Percentiles rank a stretch among this genome's conserved stretches.
These are phyloP conservation scores for Beauveria bassiana DNA, from an alignment of 2,329 filamentous ascomycete species.

Conservation along the genomic window DNA sequence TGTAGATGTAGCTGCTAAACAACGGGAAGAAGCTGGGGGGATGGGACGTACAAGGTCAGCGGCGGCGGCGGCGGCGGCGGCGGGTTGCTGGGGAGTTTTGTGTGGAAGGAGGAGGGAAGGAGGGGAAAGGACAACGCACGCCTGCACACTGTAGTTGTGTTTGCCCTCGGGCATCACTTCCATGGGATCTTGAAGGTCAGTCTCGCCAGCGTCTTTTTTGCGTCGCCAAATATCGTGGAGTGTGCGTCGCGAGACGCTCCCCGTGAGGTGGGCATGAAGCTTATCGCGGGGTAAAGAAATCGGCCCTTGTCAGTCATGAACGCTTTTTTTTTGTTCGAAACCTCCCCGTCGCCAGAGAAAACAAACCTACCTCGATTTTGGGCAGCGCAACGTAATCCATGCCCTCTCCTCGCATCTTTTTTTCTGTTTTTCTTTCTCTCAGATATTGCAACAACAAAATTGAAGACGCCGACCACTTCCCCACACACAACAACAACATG, in stretches of 20 bases:
- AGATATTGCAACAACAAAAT: background rate
- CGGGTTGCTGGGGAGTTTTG: background rate
- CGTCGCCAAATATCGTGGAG: slow-evolving; percentile 66
- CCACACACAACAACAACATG: background rate
- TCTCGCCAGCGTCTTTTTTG: slow-evolving; percentile 46
- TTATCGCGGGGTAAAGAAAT: slow-evolving; percentile 23
- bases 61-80: background rate
- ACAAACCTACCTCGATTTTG: slow-evolving; percentile 43
- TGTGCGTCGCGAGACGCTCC: slow-evolving; percentile 64
- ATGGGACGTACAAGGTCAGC: background rate
- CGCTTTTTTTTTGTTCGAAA: no score
- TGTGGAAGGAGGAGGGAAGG: background rate
- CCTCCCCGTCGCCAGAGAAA: background rate
- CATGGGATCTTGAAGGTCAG: slow-evolving; percentile 59
- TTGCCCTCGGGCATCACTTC: slow-evolving; percentile 62
- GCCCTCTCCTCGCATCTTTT: background rate
- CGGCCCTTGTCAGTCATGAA: background rate
- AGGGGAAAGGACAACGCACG: slow-evolving; percentile 41
- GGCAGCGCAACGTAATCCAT: slow-evolving; percentile 44
- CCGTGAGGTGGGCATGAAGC: slow-evolving; percentile 75
- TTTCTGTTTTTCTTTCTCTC: background rate
- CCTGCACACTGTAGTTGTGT: slow-evolving; percentile 61
- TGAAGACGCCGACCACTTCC: background rate
- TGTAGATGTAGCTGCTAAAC: slow-evolving; percentile 74
- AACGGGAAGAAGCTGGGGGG: slow-evolving; percentile 62